Evolutionary conservation across 139 green algal species (phyloP).

Genomic region (Tetratostichococcus sp.): DNA sequence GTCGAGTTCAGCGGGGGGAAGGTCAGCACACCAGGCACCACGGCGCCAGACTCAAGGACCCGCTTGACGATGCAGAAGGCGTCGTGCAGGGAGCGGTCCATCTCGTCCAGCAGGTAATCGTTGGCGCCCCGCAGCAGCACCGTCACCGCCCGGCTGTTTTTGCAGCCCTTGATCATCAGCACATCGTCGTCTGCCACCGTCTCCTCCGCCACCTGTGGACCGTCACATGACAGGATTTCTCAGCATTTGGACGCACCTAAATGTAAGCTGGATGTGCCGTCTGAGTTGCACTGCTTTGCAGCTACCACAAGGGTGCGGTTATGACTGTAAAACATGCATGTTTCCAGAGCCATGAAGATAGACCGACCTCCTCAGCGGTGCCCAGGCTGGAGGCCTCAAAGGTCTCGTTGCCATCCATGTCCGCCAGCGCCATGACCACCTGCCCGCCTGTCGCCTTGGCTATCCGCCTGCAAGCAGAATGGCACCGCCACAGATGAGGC

Average conservation of each 20-base stretch:
- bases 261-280: too few relatives aligned
- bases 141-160: constrained; percentile 40
- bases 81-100: constrained; percentile 96
- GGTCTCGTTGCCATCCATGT: constrained; percentile 96
- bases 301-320: too few relatives aligned
- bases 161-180: constrained; percentile 71
- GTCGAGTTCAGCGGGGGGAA: too few relatives aligned
- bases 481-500: background rate
- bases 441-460: constrained; percentile 86
- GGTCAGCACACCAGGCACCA: constrained; percentile 82
- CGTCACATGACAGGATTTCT: too few relatives aligned
- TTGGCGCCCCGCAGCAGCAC: constrained; percentile 95
- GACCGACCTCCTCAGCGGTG: constrained; percentile 61
- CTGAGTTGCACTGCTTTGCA: too few relatives aligned
- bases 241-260: too few relatives aligned
- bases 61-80: constrained; percentile 97
- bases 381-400: constrained; percentile 84
- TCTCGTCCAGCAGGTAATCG: constrained; percentile 99
- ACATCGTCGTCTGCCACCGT: constrained; percentile 63
- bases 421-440: constrained; percentile 85
- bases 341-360: too few relatives aligned
- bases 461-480: constrained; percentile 63
- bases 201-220: constrained; percentile 44
- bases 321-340: too few relatives aligned
- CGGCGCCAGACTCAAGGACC: constrained; percentile 87